A percentile compares a stretch with the other conserved stretches of the same genome.
These are phyloP conservation scores for Bruguiera sexangula DNA, from an alignment of 345 rosid species.

Conservation along the genomic window DNA sequence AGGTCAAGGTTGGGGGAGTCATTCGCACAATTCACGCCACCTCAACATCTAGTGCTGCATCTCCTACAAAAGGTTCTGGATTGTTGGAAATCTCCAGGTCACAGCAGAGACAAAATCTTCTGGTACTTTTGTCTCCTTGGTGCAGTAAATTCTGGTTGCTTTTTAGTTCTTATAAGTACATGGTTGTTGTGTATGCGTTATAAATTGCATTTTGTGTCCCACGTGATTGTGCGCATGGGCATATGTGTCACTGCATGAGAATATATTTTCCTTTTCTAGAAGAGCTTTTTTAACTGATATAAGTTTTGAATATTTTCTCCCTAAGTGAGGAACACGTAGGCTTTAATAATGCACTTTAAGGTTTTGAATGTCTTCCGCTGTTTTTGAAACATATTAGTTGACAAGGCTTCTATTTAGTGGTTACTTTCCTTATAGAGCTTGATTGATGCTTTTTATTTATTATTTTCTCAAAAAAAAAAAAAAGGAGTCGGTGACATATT, in stretches of 20 bases:
- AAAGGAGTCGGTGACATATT: too few relatives aligned
- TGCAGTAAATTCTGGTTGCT: not conserved
- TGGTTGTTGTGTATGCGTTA: not conserved
- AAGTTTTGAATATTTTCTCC: slow-evolving; percentile 5
- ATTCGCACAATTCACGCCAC: slow-evolving; percentile 50
- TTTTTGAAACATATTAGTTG: too few relatives aligned
- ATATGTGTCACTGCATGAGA: not conserved
- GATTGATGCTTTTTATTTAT: slow-evolving; percentile 2
- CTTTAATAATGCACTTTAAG: not conserved
- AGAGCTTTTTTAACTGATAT: not conserved
- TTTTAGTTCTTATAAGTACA: not conserved
- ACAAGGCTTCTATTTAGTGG: too few relatives aligned
- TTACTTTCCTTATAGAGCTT: not conserved
- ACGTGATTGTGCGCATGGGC: not conserved
- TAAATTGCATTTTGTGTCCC: not conserved
- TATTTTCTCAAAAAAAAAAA: not conserved
- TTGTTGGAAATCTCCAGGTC: slow-evolving; percentile 33
- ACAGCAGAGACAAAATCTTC: slow-evolving; percentile 35
- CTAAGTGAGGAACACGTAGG: not conserved
- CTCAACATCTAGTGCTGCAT: slow-evolving; percentile 45
- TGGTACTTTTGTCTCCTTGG: slow-evolving; percentile 40
- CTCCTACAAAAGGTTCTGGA: slow-evolving; percentile 36
- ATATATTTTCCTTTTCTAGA: too few relatives aligned
- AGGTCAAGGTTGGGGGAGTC: slow-evolving; percentile 63
- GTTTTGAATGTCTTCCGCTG: not conserved